A percentile compares a stretch with the other conserved stretches of the same genome.
Conservation (phyloP, 75 land plant genomes). For the Pinus albicaulis region DNA sequence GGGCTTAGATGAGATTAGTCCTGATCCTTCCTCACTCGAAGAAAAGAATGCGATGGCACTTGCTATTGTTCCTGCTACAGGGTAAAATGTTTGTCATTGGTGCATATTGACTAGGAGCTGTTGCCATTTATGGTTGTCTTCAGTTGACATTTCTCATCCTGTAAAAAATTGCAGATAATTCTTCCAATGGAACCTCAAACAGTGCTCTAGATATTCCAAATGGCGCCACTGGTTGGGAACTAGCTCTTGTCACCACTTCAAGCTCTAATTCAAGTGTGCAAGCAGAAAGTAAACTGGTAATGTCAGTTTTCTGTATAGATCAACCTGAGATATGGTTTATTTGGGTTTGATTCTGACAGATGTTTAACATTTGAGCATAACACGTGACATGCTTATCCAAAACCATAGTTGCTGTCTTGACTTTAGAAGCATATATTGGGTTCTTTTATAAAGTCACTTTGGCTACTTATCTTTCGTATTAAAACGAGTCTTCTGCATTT, state of each 20-base stretch:
- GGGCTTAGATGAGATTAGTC: constrained; percentile 69
- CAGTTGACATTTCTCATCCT: neutral
- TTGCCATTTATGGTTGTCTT: neutral
- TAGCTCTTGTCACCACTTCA: constrained; percentile 93
- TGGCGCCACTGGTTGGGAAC: constrained; percentile 93
- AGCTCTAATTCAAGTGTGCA: constrained; percentile 62
- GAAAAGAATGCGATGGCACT: constrained; percentile 83
- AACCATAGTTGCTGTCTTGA: too few species aligned
- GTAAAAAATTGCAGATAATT: constrained; percentile 5
- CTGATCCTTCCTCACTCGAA: constrained; percentile 68
- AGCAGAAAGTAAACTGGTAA: constrained; percentile 77
- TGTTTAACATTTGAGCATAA: too few species aligned
- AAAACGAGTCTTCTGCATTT: too few species aligned
- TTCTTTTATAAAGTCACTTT: too few species aligned
- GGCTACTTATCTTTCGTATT: too few species aligned
- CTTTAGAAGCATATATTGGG: too few species aligned
- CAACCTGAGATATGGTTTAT: too few species aligned
- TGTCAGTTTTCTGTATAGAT: neutral
- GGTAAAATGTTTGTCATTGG: neutral
- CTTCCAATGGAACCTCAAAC: constrained; percentile 12
- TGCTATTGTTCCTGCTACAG: constrained; percentile 76
- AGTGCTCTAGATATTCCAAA: constrained; percentile 20
- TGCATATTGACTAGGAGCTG: neutral
- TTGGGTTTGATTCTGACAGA: too few species aligned
- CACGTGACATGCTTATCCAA: too few species aligned